Evolutionary conservation across 2,329 filamentous ascomycete genomes (phyloP), one percentile per base, ranked within the genome.

Genomic region (Thielaviopsis musarum): DNA sequence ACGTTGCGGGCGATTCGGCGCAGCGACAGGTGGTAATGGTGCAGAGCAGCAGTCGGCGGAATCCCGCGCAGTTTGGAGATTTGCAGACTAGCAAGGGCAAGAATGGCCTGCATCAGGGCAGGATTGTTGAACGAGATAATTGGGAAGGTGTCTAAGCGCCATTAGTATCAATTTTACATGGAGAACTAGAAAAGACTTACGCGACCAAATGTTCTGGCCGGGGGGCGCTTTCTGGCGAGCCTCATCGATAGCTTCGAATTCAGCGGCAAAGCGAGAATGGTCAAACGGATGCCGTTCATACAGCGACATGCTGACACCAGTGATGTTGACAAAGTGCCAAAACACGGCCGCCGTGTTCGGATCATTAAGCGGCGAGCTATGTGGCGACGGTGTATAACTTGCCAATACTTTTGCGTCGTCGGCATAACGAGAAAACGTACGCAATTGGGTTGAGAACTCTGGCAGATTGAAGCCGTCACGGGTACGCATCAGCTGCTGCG

Each of bases 281-380:
- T 91, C 88, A 59, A 83, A 79, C 2, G 87, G 83, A 68, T 91
- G 83, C 58, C 91, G 79, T 70, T 97, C 91, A 68, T 88, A 95
- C 28, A 95, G 78, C 1, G 91, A 95, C 67, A 97, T 81, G 64
- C 82, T 87, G 0, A 90, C 88, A 0, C 86, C 91, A 1, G 90
- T 95, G 6, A 93, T 85, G 65, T 89, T 86, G 54, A 97, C 83
- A 69, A 96, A 97, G 70, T 97, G 90, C 69, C 85, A 85, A 69
- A 97, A 97, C 6, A 95, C 83, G 30, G 84, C 80, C 15, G 88
- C 85, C 12, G 88, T 91, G 63, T 85, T 84, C 2, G 82, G 79
- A 64, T 96, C 89, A 65, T 84, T 87, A 28, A 96, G 73, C 34
- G 93, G 91, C 48, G 84, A 85, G 34, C 80, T 81, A 22, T 77